A percentile compares a stretch with the other conserved stretches of the same genome.
Evolutionary conservation across 768 basidiomycete species (phyloP).

Genomic region (Hemileccinum rubropunctum): DNA sequence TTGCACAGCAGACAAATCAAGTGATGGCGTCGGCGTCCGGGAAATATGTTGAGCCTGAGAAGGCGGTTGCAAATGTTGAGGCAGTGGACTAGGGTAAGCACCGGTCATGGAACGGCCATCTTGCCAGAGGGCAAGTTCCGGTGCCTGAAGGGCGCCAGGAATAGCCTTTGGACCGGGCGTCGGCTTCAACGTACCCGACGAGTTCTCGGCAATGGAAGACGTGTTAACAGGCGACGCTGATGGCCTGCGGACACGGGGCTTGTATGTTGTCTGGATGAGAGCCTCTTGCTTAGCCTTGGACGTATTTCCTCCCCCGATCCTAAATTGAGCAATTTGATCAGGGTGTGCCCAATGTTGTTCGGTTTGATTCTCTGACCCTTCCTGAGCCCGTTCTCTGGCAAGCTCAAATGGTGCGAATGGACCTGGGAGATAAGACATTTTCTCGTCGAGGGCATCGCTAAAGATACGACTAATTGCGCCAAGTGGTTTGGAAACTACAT

Average conservation of each 20-base stretch:
- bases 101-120: conserved; percentile 10
- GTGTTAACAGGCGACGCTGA: conserved; percentile 35
- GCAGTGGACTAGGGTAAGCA: conserved; percentile 18
- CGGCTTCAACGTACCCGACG: conserved; percentile 31
- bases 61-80: conserved; percentile 34
- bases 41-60: conserved; percentile 58
- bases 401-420: conserved; percentile 70
- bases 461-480: conserved; percentile 86
- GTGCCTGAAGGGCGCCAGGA: conserved; percentile 47
- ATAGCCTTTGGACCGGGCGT: conserved; percentile 17
- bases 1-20: conserved; percentile 70
- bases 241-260: conserved; percentile 62
- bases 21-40: conserved; percentile 64
- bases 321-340: conserved; percentile 33
- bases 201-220: conserved; percentile 41
- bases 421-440: conserved; percentile 61
- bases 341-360: conserved; percentile 41
- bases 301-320: conserved; percentile 36
- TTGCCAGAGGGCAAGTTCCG: conserved; percentile 51
- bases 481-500: conserved; percentile 88
- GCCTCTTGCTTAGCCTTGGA: conserved; percentile 35
- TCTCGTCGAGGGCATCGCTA: conserved; percentile 76
- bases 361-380: conserved; percentile 34
- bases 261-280: conserved; percentile 65
- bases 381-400: conserved; percentile 46